Percentiles rank a stretch among this genome's conserved stretches.
Evolutionary conservation across 169 alveolate genomes (phyloP).

Genomic region (Cryptosporidium parvum): DNA sequence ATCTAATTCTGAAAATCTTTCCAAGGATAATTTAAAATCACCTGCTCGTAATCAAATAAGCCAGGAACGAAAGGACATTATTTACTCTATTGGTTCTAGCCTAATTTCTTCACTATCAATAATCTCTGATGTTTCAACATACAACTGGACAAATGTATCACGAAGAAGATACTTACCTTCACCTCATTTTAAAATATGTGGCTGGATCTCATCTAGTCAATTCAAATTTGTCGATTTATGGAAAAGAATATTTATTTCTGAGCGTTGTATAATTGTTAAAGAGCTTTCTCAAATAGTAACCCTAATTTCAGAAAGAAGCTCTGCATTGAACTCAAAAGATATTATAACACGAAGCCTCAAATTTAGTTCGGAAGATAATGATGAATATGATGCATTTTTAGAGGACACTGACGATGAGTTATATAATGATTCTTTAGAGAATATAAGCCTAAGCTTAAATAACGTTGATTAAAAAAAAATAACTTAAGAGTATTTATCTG

Average conservation of each 20-base stretch:
- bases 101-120: conserved; percentile 38
- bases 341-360: not conserved
- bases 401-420: conserved; percentile 40
- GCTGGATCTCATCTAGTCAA: conserved; percentile 69
- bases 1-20: not conserved
- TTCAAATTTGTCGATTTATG: conserved; percentile 53
- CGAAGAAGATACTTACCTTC: conserved; percentile 73
- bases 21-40: not conserved
- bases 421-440: not conserved
- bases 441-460: not conserved
- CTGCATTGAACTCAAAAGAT: conserved; percentile 56
- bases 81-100: conserved; percentile 47
- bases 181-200: conserved; percentile 66
- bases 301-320: conserved; percentile 54
- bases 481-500: not conserved
- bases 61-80: conserved; percentile 19
- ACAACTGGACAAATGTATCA: conserved; percentile 63
- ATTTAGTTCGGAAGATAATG: not conserved
- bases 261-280: conserved; percentile 51
- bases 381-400: not conserved
- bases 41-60: not conserved
- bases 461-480: not conserved
- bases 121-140: conserved; percentile 55
- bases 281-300: conserved; percentile 64
- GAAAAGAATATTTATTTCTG: conserved; percentile 36